Evolutionary conservation across 2,329 filamentous ascomycete genomes (phyloP), one percentile per base, ranked within the genome.

Genomic region (Ceratocystis ficicola): DNA sequence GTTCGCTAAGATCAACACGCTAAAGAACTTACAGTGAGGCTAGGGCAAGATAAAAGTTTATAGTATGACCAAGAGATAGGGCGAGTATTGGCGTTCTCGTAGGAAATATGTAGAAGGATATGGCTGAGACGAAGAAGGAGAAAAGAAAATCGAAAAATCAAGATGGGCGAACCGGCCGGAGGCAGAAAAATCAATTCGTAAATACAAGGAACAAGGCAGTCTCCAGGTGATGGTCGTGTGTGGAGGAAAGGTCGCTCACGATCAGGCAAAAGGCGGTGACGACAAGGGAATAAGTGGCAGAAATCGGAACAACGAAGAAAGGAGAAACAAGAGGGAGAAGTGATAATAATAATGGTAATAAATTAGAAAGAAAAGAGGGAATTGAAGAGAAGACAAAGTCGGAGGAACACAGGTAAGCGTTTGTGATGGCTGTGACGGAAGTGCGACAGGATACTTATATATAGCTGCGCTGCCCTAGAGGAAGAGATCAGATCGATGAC

Each of bases 191-290:
- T 41, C 10, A 12, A 12, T 41, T 41, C 3, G 36, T 41, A 20
- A 22, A 25, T 52, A 25, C 20, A 52, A 22, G 36, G 60, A 55
- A 4, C 44, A 48, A 52, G 22, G 48, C 48, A 52, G 48, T 15
- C 20, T 41, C 36, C 36, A 41, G 36, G 25, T 25, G 48, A 25
- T 15, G 22, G 20, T 52, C 10, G 48, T 28, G n/a, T 4, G 22
- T 4, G 8, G 48, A 25, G 10, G 48, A 25, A 60, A 30, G 41
- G 41, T 32, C 12, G 61, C 36, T 44, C 44, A 63, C 61, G 61
- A 36, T 50, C 61, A 63, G 46, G 67, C 61, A 66, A 66, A 65
- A 66, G 65, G 36, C 48, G 59, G 66, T 63, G 66, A 32, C 52
- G 52, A 32, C n/a, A 59, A 36, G 28, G 2, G 28, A 59, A 59